Base-by-base conservation (phyloP, 2,329 filamentous ascomycete genomes). In the Conoideocrella luteorostrata region DNA sequence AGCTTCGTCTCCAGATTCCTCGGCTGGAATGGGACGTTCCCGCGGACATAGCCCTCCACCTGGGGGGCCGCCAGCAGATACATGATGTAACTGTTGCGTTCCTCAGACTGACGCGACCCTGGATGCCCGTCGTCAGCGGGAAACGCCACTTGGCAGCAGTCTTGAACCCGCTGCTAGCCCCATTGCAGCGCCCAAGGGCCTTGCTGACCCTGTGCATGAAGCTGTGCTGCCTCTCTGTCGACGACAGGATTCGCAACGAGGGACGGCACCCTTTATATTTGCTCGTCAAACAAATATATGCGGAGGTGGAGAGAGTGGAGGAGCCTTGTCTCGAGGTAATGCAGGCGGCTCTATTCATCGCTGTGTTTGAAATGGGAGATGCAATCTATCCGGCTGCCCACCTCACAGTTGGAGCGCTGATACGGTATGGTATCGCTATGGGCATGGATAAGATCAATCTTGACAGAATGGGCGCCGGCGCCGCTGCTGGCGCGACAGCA, bases 321-420 rank as follows among this genome's bases (percentile, higher is more conserved):
- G 34, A 36, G 34, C 34, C 34, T 17, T 22, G 34, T 36, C 7
- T 36, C 34, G 34, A 23, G 34, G 34, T 36, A 20, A 36, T 36
- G 34, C 50, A 48, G 24, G 50, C 50, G 21, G 48, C 33, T 29
- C 18, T 50, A 7, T 39, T 45, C 20, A 48, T 52, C 32, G 47
- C 47, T 10, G 15, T 44, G 20, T 52, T 44, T 32, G 50, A 52
- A 34, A 33, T 52, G 11, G 41, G 46, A 9, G 35, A 52, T 7
- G 46, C 44, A 11, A 43, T 52, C 22, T 50, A 48, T 29, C 50
- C 50, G 9, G 50, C 50, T 6, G 50, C 47, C 3, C 48, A 50
- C 21, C 22, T 52, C 21, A 48, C 41, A 5, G 48, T 52, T 13
- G 46, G 50, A 7, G 46, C 41, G 7, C 46, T 46, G 32, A 46